Evolutionary conservation across 2,329 filamentous ascomycete genomes (phyloP).

Genomic region (Davidsoniella eucalypti): DNA sequence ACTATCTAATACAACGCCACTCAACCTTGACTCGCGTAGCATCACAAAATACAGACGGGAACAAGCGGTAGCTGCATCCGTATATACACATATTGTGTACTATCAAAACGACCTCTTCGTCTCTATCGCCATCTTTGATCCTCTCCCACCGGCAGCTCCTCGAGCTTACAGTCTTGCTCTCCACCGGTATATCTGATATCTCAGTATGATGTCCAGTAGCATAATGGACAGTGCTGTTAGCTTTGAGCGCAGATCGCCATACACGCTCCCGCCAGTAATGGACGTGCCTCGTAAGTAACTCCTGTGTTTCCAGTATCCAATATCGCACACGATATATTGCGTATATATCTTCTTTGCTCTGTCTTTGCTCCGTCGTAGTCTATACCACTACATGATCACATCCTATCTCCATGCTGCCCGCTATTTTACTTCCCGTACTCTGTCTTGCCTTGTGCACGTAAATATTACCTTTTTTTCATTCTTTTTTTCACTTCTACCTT

Average conservation of each 20-base stretch:
- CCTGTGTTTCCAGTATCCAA: slow-evolving; percentile 12
- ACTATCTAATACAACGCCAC: no score
- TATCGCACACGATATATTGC: neutral
- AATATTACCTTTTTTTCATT: no score
- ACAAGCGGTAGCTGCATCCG: no score
- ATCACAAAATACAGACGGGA: no score
- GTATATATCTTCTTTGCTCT: neutral
- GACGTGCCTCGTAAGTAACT: slow-evolving; percentile 20
- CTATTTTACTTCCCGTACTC: no score
- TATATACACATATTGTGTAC: no score
- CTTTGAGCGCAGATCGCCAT: slow-evolving; percentile 15
- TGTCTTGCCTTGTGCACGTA: no score
- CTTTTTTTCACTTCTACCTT: neutral
- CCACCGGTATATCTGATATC: neutral
- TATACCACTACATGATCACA: neutral
- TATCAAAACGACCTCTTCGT: no score
- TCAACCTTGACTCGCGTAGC: no score
- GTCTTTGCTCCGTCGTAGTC: neutral
- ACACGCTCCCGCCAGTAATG: slow-evolving; percentile 15
- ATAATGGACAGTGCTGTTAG: slow-evolving; percentile 1
- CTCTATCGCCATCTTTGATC: no score
- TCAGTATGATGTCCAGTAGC: slow-evolving; percentile 2
- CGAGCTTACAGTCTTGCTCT: no score
- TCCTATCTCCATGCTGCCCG: neutral
- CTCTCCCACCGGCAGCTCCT: no score